A percentile compares a stretch with the other conserved stretches of the same genome.
These are phyloP conservation scores for Aspergillus bridgeri DNA, from an alignment of 495 filamentous ascomycete species.

Conservation along the genomic window DNA sequence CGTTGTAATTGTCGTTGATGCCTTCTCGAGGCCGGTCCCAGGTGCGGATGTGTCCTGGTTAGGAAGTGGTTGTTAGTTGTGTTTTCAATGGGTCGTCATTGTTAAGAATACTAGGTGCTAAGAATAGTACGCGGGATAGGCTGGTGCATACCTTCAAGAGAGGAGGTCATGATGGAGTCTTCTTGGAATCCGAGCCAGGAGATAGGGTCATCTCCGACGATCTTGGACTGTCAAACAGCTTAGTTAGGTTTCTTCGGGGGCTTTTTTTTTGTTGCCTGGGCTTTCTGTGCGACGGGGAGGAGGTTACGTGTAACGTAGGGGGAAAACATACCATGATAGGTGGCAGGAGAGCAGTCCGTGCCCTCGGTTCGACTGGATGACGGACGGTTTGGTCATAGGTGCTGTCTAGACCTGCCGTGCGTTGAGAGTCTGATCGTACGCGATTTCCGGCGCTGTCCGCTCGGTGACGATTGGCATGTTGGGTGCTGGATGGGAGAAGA, in stretches of 20 bases:
- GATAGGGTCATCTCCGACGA: slow-evolving; percentile 78
- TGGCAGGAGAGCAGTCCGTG: slow-evolving; percentile 81
- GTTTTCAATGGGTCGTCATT: slow-evolving; percentile 10
- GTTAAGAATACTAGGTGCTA: no score
- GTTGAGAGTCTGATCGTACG: slow-evolving; percentile 64
- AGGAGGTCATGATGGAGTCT: slow-evolving; percentile 87
- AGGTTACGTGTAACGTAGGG: neutral
- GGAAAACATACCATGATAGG: slow-evolving; percentile 73
- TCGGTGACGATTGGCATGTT: slow-evolving; percentile 70
- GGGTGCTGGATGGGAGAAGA: slow-evolving; percentile 42
- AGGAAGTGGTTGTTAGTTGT: neutral
- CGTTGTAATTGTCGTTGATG: slow-evolving; percentile 29
- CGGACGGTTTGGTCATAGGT: slow-evolving; percentile 49
- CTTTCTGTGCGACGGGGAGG: neutral
- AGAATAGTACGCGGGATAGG: no score
- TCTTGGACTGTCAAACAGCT: slow-evolving; percentile 62
- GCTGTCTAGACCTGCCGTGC: slow-evolving; percentile 49
- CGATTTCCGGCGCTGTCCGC: slow-evolving; percentile 59
- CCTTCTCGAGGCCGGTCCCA: slow-evolving; percentile 77
- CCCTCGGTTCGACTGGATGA: slow-evolving; percentile 77
- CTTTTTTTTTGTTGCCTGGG: neutral
- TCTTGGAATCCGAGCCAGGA: slow-evolving; percentile 90
- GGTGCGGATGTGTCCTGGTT: slow-evolving; percentile 77
- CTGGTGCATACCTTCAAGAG: slow-evolving; percentile 61
- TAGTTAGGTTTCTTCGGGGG: slow-evolving; percentile 1